Base-by-base conservation (phyloP, 176 grass and related monocot genomes). In the Triticum aestivum region DNA sequence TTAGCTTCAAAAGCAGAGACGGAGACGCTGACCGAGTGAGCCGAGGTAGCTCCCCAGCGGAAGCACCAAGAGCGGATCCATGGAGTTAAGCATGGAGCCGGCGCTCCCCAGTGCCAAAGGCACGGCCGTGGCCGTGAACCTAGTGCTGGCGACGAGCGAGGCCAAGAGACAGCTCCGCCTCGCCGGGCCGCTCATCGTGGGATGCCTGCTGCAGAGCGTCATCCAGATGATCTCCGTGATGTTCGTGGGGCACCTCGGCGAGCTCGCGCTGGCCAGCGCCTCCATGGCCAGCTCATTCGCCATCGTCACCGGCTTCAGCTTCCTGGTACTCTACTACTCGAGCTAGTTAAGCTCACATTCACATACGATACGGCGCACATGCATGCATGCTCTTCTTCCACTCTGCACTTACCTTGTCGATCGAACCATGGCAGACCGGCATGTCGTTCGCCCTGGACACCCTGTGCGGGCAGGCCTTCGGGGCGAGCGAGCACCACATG, bases 211-310 rank as follows among this genome's bases (percentile, higher is more conserved):
- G 24, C 88, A 90, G 88, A 90, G 71, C 73, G 65, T 86, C 6
- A 45, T 86, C 54, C 84, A 90, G 88, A 90, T 90, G 88, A 86
- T 86, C 29, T 90, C 84, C 32, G 54, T 90, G 17, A 86, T 90
- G 88, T 90, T 78, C 21, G 88, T 90, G 0, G 88, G 84, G 1
- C 84, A 90, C 73, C 84, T 86, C 0, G 88, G 88, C 10, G 79
- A 90, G 88, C 84, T 90, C 8, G 84, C 84, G 2, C 88, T 90
- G 38, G 77, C 88, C 39, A 86, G 88, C 75, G 88, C 88, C 73
- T 90, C 84, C 88, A 90, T 90, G 5, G 88, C 79, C 23, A 86
- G 79, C 79, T 90, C 88, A 3, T 90, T 90, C 45, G 88, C 88
- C 37, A 45, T 75, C 20, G 88, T 90, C 66, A 90, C 88, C 7